These are phyloP conservation scores for Trypanosoma scelopori DNA, from an alignment of 208 protist species.

Conservation along the genomic window DNA sequence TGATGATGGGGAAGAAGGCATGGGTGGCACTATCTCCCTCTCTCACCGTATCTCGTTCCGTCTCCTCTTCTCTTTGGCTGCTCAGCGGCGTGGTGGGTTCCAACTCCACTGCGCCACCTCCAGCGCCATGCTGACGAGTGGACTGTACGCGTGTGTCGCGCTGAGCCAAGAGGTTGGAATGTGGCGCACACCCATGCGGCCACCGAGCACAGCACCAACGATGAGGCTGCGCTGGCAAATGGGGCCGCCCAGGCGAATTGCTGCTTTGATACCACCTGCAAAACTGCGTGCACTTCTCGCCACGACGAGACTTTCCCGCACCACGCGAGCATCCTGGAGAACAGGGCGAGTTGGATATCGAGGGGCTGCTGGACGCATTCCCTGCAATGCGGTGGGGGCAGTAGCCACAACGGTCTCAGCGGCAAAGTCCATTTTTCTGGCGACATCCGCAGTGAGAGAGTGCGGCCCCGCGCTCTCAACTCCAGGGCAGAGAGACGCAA, in stretches of 20 bases:
- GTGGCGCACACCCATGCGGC: conserved; percentile 55
- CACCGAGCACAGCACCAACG: conserved; percentile 79
- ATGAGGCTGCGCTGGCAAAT: conserved; percentile 71
- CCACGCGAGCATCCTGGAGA: conserved; percentile 32
- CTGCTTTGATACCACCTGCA: conserved; percentile 45
- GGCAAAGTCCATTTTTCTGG: background rate
- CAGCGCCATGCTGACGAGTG: conserved; percentile 64
- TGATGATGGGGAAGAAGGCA: too few relatives aligned
- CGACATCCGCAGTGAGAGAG: too few relatives aligned
- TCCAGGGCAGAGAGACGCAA: conserved; percentile 23
- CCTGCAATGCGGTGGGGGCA: background rate
- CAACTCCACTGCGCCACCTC: conserved; percentile 84
- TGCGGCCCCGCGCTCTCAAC: too few relatives aligned
- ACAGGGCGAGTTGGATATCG: conserved; percentile 29
- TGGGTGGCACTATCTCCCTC: too few relatives aligned
- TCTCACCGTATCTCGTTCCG: too few relatives aligned
- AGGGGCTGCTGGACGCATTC: background rate
- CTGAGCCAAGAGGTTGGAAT: conserved; percentile 75
- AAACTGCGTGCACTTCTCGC: conserved; percentile 50
- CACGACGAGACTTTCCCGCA: conserved; percentile 62
- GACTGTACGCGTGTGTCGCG: conserved; percentile 60
- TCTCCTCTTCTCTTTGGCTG: too few relatives aligned
- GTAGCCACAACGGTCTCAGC: background rate
- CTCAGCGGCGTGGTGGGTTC: conserved; percentile 65
- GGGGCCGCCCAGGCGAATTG: conserved; percentile 49